Percentiles rank a stretch among this genome's conserved stretches.
phyloP scores from a whole-genome alignment of 208 protist genomes.

The Acanthamoeba healyi region DNA sequence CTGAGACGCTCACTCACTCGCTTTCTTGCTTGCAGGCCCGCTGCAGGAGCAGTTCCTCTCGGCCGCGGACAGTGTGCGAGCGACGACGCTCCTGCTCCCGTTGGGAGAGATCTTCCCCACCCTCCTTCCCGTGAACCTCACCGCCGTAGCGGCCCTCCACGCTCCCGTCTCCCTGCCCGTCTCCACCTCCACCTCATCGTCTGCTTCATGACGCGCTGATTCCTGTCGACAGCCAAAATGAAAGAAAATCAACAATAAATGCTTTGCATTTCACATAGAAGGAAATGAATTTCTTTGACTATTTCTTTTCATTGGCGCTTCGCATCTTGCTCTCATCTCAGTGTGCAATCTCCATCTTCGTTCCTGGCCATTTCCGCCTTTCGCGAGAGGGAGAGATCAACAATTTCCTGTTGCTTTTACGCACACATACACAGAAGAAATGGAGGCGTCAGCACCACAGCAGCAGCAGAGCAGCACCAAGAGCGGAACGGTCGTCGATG shows the following conservation, averaged over 20 bases:
- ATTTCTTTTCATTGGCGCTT: background rate
- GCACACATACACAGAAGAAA: background rate
- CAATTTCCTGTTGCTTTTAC: background rate
- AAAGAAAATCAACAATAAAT: background rate
- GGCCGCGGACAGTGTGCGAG: background rate
- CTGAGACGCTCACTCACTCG: background rate
- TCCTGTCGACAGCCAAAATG: background rate
- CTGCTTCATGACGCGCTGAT: background rate
- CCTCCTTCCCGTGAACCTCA: background rate
- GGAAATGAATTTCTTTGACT: background rate
- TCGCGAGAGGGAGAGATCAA: background rate
- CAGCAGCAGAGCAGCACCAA: conserved; percentile 95
- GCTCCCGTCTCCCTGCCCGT: background rate
- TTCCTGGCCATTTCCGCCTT: conserved; percentile 32
- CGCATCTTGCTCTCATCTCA: background rate
- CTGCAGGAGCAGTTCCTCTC: background rate
- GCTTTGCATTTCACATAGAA: too few species aligned
- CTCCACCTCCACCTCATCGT: background rate
- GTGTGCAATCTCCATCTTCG: conserved; percentile 5
- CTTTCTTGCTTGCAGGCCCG: background rate
- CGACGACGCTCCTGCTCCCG: background rate
- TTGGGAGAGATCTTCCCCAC: background rate
- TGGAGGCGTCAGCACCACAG: conserved; percentile 7
- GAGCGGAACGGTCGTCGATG: conserved; percentile 91
- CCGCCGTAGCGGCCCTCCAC: background rate